These are phyloP conservation scores for Amorphotheca resinae DNA, from an alignment of 495 filamentous ascomycete species.

Conservation along the genomic window DNA sequence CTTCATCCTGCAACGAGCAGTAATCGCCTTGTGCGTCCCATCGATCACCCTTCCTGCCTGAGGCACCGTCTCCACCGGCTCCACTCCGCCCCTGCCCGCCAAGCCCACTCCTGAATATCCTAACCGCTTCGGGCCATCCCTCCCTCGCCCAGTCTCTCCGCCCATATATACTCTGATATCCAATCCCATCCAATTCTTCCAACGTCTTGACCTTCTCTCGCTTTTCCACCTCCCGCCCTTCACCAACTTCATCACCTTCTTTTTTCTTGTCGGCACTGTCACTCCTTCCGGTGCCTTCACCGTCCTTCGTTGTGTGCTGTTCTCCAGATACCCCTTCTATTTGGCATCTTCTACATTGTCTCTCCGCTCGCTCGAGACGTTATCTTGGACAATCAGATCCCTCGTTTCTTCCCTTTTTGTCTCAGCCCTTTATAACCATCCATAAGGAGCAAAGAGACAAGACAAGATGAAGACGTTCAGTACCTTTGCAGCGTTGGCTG, in stretches of 20 bases:
- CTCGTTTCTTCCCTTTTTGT: constrained; percentile 24
- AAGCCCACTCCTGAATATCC: no score
- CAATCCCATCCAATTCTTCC: no score
- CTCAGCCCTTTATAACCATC: constrained; percentile 21
- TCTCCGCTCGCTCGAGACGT: constrained; percentile 7
- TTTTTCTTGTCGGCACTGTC: neutral
- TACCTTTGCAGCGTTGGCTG: constrained; percentile 40
- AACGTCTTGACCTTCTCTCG: neutral
- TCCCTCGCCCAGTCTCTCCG: no score
- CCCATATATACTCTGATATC: no score
- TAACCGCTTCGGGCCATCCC: no score
- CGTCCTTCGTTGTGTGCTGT: neutral
- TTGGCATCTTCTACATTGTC: neutral
- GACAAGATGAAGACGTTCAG: constrained; percentile 40
- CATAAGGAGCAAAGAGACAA: constrained; percentile 6
- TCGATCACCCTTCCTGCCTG: no score
- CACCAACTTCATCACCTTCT: neutral
- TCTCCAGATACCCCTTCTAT: neutral
- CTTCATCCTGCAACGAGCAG: no score
- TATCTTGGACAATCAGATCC: constrained; percentile 19
- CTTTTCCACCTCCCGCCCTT: neutral
- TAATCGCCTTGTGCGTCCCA: no score
- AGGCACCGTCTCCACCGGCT: no score
- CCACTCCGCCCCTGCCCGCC: no score
- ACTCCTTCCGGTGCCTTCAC: neutral